These are phyloP conservation scores for Besnoitia besnoiti DNA, from an alignment of 169 alveolate genomes.

Conservation along the genomic window DNA sequence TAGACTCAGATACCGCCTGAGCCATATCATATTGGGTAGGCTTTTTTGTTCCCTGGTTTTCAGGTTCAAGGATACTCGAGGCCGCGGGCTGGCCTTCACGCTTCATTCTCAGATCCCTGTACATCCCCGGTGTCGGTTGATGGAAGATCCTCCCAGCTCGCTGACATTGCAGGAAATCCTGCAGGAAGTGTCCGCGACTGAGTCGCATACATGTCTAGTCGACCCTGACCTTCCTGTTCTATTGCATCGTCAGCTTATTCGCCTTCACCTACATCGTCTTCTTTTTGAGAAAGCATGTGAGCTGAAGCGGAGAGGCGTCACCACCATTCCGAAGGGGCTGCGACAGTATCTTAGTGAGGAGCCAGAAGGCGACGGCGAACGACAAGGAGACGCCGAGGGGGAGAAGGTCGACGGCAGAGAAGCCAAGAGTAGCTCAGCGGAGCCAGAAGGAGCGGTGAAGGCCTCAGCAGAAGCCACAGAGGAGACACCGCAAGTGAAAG, in stretches of 20 bases:
- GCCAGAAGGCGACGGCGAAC: background rate
- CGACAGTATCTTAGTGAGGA: background rate
- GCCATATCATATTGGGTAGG: background rate
- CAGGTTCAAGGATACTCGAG: constrained; percentile 70
- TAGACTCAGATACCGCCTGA: background rate
- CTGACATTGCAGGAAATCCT: constrained; percentile 70
- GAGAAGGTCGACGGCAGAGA: background rate
- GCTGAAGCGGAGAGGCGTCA: background rate
- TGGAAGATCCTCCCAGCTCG: constrained; percentile 72
- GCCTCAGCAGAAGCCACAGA: background rate
- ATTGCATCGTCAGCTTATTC: constrained; percentile 71
- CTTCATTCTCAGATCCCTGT: constrained; percentile 70
- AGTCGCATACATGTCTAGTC: background rate
- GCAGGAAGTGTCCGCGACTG: constrained; percentile 58
- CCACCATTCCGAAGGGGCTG: constrained; percentile 1
- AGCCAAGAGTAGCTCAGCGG: background rate
- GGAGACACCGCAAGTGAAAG: background rate
- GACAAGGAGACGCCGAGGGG: background rate
- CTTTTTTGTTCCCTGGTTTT: constrained; percentile 36
- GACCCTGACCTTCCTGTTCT: constrained; percentile 74
- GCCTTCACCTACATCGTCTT: constrained; percentile 12
- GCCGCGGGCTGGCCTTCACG: constrained; percentile 71
- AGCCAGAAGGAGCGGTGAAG: background rate
- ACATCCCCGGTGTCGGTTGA: constrained; percentile 75
- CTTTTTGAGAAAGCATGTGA: background rate